phyloP scores from a whole-genome alignment of 108 stramenopile species.

The Skeletonema tropicum region DNA sequence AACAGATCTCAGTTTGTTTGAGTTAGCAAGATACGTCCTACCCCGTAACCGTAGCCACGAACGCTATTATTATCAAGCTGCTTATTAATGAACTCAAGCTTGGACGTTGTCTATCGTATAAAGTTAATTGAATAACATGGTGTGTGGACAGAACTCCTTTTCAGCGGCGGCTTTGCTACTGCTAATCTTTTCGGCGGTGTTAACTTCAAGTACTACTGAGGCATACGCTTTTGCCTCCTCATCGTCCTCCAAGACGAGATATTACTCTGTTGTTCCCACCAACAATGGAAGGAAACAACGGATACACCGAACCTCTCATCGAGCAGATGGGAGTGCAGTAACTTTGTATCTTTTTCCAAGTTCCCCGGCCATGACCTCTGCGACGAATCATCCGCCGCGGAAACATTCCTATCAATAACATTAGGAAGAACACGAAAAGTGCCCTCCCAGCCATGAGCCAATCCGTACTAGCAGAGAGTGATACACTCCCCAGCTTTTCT shows the following conservation, averaged over 20 bases:
- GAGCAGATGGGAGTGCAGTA: conserved; percentile 1
- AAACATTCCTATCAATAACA: background rate
- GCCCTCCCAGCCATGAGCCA: conserved; percentile 38
- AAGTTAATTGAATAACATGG: background rate
- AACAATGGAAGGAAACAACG: background rate
- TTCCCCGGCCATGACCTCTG: background rate
- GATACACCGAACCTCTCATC: conserved; percentile 2
- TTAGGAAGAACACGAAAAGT: background rate
- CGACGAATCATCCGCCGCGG: conserved; percentile 1
- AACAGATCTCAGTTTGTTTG: background rate
- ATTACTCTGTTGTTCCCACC: background rate
- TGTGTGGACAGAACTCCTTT: background rate
- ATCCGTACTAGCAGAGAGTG: conserved; percentile 62
- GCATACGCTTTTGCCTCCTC: conserved; percentile 6
- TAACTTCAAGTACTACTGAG: background rate
- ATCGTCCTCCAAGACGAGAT: background rate
- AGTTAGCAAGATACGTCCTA: background rate
- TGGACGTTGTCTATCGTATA: background rate
- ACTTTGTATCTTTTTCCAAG: background rate
- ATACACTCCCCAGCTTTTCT: conserved; percentile 65
- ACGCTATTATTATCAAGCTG: background rate
- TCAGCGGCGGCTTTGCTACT: background rate
- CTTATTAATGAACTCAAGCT: background rate
- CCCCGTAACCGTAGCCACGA: background rate
- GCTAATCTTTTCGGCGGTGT: background rate